phyloP scores from a whole-genome alignment of 192 early-diverging fungal genomes.

The Backusella parvicylindrica region DNA sequence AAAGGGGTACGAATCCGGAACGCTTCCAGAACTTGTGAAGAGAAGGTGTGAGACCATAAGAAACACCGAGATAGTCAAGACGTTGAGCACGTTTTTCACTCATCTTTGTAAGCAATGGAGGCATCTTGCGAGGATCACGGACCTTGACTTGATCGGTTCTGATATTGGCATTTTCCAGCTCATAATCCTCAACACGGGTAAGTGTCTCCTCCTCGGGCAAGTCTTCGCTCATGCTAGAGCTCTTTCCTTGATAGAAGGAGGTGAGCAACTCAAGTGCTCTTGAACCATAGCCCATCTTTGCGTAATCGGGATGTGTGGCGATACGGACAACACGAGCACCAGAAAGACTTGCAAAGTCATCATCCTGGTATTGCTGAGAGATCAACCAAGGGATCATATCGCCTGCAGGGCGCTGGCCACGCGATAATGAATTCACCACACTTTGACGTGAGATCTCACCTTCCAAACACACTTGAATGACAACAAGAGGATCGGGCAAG shows the following conservation, averaged over 20 bases:
- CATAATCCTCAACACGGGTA: constrained; percentile 48
- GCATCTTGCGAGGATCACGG: constrained; percentile 88
- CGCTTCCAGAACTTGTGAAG: constrained; percentile 98
- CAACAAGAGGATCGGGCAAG: constrained; percentile 92
- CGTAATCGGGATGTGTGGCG: constrained; percentile 96
- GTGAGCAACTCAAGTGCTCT: constrained; percentile 86
- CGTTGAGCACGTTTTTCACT: constrained; percentile 74
- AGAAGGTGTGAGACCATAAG: constrained; percentile 83
- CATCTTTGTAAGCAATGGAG: constrained; percentile 84
- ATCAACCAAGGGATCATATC: constrained; percentile 98
- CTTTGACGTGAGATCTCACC: constrained; percentile 90
- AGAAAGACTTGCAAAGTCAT: constrained; percentile 91
- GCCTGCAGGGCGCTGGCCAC: constrained; percentile 84
- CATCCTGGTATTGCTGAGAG: constrained; percentile 93
- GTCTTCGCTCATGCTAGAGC: constrained; percentile 62
- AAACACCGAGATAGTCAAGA: constrained; percentile 96
- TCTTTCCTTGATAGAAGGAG: constrained; percentile 83
- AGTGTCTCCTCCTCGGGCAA: constrained; percentile 50
- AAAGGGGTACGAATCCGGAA: constrained; percentile 86
- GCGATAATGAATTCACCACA: constrained; percentile 76
- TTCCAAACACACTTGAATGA: constrained; percentile 87
- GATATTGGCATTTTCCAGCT: constrained; percentile 52
- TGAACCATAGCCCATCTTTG: constrained; percentile 95
- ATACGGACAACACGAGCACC: constrained; percentile 97
- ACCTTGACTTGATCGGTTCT: constrained; percentile 76